phyloP scores from a whole-genome alignment of 129 eudicot species.

The Helianthus annuus region HanXRQr2.0-SUNRISE NC_035445.2:130395361-130395860 shows the following conservation, averaged over 20 bases:
- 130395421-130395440: constrained; percentile 30
- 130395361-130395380: constrained; percentile 8
- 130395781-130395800: too few relatives aligned
- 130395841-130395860: too few relatives aligned
- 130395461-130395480: constrained; percentile 66
- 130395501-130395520: constrained; percentile 77
- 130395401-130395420: constrained; percentile 39
- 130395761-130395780: too few relatives aligned
- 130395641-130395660: constrained; percentile 93
- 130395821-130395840: too few relatives aligned
- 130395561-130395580: background rate
- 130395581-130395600: background rate
- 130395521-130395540: background rate
- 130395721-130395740: too few relatives aligned
- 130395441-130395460: constrained; percentile 68
- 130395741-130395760: too few relatives aligned
- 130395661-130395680: constrained; percentile 90
- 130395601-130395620: constrained; percentile 52
- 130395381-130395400: background rate
- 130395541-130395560: background rate
- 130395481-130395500: constrained; percentile 79
- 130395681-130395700: constrained; percentile 48
- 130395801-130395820: too few relatives aligned
- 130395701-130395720: too few relatives aligned
- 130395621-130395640: constrained; percentile 88